These are phyloP conservation scores for Xylariaceae sp. DNA, from an alignment of 2,329 filamentous ascomycete genomes.

Conservation along the genomic window DNA sequence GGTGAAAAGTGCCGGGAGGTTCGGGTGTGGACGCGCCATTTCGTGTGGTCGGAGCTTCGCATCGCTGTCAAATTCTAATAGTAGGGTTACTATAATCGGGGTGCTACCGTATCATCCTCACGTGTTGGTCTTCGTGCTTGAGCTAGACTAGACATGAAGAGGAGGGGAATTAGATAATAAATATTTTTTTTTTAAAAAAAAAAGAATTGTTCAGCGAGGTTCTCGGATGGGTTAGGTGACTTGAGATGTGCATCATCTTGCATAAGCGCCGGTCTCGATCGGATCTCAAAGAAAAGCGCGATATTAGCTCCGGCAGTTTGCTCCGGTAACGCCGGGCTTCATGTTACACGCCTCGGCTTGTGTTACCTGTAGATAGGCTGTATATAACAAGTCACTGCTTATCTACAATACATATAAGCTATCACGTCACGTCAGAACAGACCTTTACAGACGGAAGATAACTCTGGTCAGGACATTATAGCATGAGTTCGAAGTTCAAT, in stretches of 20 bases:
- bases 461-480: no score
- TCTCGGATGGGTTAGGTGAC: no score
- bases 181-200: no score
- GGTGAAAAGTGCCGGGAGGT: conserved; percentile 38
- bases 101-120: conserved; percentile 1
- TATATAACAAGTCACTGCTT: no score
- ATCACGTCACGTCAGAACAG: neutral
- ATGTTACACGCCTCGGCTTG: neutral
- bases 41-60: conserved; percentile 5
- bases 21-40: conserved; percentile 24
- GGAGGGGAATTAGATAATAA: neutral
- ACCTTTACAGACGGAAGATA: no score
- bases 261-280: neutral
- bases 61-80: conserved; percentile 8
- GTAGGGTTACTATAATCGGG: neutral
- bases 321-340: conserved; percentile 10
- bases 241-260: neutral
- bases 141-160: neutral
- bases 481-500: no score
- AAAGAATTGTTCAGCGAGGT: no score
- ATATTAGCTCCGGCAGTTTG: neutral
- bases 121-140: neutral
- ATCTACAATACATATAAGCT: neutral
- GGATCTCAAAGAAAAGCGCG: neutral
- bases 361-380: neutral